These are phyloP conservation scores for Sphagnum magellanicum DNA, from an alignment of 228 moss, liverwort and hornwort species.

Conservation along the genomic window DNA sequence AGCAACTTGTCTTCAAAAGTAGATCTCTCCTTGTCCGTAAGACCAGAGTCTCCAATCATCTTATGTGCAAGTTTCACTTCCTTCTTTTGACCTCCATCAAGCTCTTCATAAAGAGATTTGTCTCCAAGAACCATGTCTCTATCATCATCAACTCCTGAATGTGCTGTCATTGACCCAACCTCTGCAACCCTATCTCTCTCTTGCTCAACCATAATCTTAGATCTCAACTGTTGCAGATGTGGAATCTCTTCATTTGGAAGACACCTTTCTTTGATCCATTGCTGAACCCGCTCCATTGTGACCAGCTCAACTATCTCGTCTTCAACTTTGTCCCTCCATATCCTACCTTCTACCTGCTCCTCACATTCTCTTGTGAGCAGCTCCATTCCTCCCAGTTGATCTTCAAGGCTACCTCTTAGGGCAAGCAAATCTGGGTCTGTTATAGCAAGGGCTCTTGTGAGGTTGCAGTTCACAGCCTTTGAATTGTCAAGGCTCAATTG, in stretches of 20 bases:
- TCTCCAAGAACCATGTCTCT: background rate
- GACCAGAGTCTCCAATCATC: background rate
- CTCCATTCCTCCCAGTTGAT: background rate
- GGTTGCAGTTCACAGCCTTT: background rate
- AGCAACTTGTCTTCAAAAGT: constrained; percentile 34
- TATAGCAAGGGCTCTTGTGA: background rate
- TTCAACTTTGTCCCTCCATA: constrained; percentile 20
- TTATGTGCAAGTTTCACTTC: background rate
- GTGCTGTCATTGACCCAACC: background rate
- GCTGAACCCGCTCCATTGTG: constrained; percentile 8
- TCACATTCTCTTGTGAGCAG: background rate
- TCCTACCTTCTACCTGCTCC: constrained; percentile 5
- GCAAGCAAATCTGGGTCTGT: background rate
- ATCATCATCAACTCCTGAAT: background rate
- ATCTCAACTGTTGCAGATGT: background rate
- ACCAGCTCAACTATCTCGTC: constrained; percentile 16
- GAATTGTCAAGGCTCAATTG: background rate
- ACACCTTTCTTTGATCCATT: constrained; percentile 4
- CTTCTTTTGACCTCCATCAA: background rate
- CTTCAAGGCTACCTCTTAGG: background rate
- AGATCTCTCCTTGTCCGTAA: constrained; percentile 44
- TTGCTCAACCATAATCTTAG: background rate
- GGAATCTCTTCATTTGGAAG: constrained; percentile 1
- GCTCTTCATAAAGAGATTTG: background rate
- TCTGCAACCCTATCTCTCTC: background rate